Percentiles rank a stretch among this genome's conserved stretches.
phyloP scores from a whole-genome alignment of 345 rosid genomes.

The Citrus unshiu region DNA sequence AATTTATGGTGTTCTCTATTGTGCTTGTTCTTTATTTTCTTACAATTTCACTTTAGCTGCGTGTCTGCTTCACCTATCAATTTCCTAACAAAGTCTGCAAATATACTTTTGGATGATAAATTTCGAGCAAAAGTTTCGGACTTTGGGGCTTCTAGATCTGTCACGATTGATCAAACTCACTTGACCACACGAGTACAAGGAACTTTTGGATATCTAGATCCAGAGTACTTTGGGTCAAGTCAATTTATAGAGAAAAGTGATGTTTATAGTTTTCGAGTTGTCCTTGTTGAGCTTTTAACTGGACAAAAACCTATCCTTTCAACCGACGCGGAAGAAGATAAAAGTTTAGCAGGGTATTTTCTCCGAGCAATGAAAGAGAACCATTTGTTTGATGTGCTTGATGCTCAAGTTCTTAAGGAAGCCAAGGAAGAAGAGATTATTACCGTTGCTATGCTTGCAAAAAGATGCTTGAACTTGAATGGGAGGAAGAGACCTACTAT shows the following conservation, averaged over 20 bases:
- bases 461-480: not conserved
- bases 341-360: not conserved
- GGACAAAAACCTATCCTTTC: not conserved
- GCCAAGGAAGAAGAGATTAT: constrained; percentile 3
- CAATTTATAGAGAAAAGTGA: too few relatives aligned
- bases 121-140: not conserved
- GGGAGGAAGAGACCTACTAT: not conserved
- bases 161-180: constrained; percentile 5
- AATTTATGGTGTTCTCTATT: too few relatives aligned
- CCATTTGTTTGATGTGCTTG: constrained; percentile 2
- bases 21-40: too few relatives aligned
- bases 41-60: too few relatives aligned
- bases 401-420: constrained; percentile 1
- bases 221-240: too few relatives aligned
- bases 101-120: constrained; percentile 1
- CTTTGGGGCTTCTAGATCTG: not conserved
- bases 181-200: not conserved
- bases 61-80: too few relatives aligned
- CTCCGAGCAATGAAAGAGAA: constrained; percentile 6
- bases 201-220: too few relatives aligned
- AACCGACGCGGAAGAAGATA: not conserved
- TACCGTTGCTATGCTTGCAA: constrained; percentile 9
- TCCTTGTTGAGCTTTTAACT: not conserved
- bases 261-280: too few relatives aligned
- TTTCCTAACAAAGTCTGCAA: too few relatives aligned